These are phyloP conservation scores for Cryptococcus floricola DNA, from an alignment of 1,284 basidiomycete genomes.

Conservation along the genomic window DNA sequence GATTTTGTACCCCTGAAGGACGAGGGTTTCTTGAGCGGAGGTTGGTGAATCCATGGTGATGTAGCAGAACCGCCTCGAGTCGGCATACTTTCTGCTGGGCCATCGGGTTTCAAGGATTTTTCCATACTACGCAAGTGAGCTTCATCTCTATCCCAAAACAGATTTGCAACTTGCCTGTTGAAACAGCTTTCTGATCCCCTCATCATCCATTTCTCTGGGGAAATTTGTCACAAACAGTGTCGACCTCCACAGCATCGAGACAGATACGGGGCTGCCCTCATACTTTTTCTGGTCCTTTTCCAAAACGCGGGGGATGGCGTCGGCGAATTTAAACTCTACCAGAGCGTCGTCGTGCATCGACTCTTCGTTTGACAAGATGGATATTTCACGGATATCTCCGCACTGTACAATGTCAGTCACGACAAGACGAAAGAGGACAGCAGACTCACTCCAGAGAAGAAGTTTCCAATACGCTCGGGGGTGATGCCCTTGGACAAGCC, in stretches of 20 bases:
- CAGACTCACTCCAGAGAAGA: slow-evolving; percentile 81
- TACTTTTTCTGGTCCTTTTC: slow-evolving; percentile 91
- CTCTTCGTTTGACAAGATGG: slow-evolving; percentile 46
- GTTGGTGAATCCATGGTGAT: slow-evolving; percentile 78
- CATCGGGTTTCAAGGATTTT: slow-evolving; percentile 89
- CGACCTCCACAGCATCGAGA: slow-evolving; percentile 87
- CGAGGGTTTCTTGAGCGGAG: slow-evolving; percentile 71
- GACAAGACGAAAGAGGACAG: background rate
- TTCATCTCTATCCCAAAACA: background rate
- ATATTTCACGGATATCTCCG: slow-evolving; percentile 70
- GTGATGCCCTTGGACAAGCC: slow-evolving; percentile 60
- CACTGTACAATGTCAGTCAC: slow-evolving; percentile 58
- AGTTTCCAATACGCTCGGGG: slow-evolving; percentile 62
- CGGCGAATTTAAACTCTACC: slow-evolving; percentile 50
- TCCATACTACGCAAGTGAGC: slow-evolving; percentile 63
- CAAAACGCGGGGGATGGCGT: slow-evolving; percentile 74
- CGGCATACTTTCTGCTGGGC: slow-evolving; percentile 96
- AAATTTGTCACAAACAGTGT: slow-evolving; percentile 98
- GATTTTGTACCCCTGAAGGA: slow-evolving; percentile 67
- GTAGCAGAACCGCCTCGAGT: slow-evolving; percentile 87
- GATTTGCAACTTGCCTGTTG: slow-evolving; percentile 56
- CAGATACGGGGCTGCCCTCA: slow-evolving; percentile 66
- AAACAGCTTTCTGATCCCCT: slow-evolving; percentile 70
- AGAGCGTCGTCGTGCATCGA: slow-evolving; percentile 35
- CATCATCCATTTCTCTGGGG: slow-evolving; percentile 77